These are phyloP conservation scores for Solanum hybrid DNA, from an alignment of 305 asterid genomes.

Conservation along the genomic window DNA sequence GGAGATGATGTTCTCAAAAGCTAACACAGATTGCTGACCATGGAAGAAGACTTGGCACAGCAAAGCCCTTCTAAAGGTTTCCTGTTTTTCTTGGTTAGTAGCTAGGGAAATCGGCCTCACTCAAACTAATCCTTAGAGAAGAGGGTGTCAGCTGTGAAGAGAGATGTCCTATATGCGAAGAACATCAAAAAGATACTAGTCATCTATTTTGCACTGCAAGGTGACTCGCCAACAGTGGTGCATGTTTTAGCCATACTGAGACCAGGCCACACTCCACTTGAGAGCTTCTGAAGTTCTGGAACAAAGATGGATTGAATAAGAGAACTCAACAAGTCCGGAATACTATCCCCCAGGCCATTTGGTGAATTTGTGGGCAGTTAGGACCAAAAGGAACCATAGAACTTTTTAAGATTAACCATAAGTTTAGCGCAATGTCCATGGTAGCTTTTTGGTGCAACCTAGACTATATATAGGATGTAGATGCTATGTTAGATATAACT, in stretches of 20 bases:
- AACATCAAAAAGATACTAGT: background rate
- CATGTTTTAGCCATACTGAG: background rate
- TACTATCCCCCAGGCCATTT: background rate
- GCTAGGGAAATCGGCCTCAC: background rate
- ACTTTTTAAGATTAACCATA: background rate
- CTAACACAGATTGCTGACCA: background rate
- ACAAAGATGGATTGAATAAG: background rate
- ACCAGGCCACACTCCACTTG: background rate
- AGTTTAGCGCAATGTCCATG: background rate
- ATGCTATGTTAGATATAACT: background rate
- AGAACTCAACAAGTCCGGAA: background rate
- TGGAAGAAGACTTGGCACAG: background rate
- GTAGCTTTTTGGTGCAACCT: background rate
- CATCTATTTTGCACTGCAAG: background rate
- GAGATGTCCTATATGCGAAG: background rate
- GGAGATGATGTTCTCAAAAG: background rate
- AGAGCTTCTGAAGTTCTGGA: background rate
- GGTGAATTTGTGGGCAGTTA: background rate
- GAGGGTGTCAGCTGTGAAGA: background rate
- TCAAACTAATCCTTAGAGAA: background rate
- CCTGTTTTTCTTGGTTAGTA: background rate
- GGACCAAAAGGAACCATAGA: background rate
- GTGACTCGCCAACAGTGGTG: background rate
- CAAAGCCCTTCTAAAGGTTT: background rate
- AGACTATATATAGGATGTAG: background rate